Percentiles rank a stretch among this genome's conserved stretches.
phyloP scores from a whole-genome alignment of 441 rosid species.

The Melianthus villosus region DNA sequence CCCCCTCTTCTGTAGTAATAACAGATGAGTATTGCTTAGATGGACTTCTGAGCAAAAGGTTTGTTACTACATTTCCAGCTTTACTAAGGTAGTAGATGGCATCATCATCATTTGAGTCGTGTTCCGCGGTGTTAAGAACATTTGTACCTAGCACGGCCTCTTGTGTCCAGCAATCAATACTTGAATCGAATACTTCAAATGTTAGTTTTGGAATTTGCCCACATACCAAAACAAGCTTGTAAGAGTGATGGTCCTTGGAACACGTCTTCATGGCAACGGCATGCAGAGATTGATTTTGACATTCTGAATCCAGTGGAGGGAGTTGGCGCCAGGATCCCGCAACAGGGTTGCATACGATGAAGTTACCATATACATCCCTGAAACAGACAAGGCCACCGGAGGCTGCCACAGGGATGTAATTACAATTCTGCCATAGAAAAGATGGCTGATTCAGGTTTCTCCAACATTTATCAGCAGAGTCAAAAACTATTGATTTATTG shows the following conservation, averaged over 20 bases:
- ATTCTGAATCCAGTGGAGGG: conserved; percentile 18
- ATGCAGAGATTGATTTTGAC: conserved; percentile 26
- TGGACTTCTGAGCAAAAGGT: conserved; percentile 65
- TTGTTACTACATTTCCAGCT: conserved; percentile 55
- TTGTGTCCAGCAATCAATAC: conserved; percentile 36
- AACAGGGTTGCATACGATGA: conserved; percentile 48
- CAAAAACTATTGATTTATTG: conserved; percentile 35
- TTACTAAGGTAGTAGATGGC: conserved; percentile 69
- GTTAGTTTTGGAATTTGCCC: conserved; percentile 49
- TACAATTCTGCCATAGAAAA: conserved; percentile 10
- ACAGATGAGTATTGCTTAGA: conserved; percentile 76
- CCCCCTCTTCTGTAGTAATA: conserved; percentile 27
- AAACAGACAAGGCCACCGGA: conserved; percentile 67
- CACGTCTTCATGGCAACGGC: conserved; percentile 48
- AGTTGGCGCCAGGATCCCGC: conserved; percentile 34
- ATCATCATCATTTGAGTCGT: conserved; percentile 17
- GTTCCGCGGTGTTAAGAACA: conserved; percentile 16
- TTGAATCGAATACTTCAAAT: conserved; percentile 32
- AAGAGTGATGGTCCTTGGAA: conserved; percentile 16
- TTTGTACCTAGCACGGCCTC: conserved; percentile 23
- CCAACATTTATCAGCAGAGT: conserved; percentile 53
- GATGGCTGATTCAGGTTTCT: conserved; percentile 30
- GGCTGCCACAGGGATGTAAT: conserved; percentile 57
- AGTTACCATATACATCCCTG: conserved; percentile 27
- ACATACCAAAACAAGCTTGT: conserved; percentile 42